Conservation (phyloP, 176 grass and related monocot species). For the Phoenix dactylifera region DNA sequence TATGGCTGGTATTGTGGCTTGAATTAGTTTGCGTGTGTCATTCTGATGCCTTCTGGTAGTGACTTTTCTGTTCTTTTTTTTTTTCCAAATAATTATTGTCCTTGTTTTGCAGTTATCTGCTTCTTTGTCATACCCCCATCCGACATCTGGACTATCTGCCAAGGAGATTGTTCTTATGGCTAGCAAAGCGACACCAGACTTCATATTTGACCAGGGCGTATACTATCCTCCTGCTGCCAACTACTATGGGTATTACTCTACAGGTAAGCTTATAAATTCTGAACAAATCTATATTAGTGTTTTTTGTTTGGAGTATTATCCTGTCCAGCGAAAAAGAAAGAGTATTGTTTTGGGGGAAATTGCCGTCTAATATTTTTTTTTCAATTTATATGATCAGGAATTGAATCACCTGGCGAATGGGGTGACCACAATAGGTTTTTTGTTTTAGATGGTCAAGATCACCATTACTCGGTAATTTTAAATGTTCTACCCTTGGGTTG, state of each 20-base stretch:
- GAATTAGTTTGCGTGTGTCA: too few relatives aligned
- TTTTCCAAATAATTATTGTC: too few relatives aligned
- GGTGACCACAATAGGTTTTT: slow-evolving; percentile 41
- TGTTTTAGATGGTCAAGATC: slow-evolving; percentile 60
- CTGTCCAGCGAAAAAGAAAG: too few relatives aligned
- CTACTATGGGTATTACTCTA: slow-evolving; percentile 45
- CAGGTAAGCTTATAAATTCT: slow-evolving; percentile 22
- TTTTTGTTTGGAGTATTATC: not conserved
- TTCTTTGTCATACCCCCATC: too few relatives aligned
- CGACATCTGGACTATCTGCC: too few relatives aligned
- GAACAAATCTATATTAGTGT: too few relatives aligned
- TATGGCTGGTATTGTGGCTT: too few relatives aligned
- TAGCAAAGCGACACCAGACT: slow-evolving; percentile 27
- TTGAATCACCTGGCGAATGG: slow-evolving; percentile 56
- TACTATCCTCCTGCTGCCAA: slow-evolving; percentile 40
- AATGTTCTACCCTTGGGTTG: not conserved
- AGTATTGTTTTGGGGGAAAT: too few relatives aligned
- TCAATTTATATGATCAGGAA: slow-evolving; percentile 31
- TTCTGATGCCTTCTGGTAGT: too few relatives aligned
- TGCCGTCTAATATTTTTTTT: not conserved
- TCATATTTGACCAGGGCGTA: slow-evolving; percentile 42
- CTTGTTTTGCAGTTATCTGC: too few relatives aligned
- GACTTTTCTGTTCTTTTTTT: too few relatives aligned
- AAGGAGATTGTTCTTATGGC: slow-evolving; percentile 21
- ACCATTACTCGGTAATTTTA: slow-evolving; percentile 51